Evolutionary conservation across 345 rosid genomes (phyloP).

Genomic region (Aquilaria sinensis): DNA sequence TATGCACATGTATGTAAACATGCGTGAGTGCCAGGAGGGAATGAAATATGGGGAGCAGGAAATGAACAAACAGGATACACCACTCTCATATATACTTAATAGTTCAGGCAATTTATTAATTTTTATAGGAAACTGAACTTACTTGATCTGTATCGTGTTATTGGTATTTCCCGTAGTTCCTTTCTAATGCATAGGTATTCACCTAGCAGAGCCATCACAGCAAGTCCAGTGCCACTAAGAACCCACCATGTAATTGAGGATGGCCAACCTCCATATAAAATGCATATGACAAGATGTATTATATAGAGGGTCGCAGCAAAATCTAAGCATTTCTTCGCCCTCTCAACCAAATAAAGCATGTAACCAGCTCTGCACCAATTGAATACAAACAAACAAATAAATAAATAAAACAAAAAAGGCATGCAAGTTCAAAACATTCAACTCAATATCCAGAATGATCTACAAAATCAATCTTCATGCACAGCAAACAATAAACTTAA

Average conservation of each 20-base stretch:
- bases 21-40: no score
- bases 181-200: conserved; percentile 79
- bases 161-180: conserved; percentile 70
- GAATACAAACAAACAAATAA: not conserved
- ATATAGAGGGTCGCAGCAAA: conserved; percentile 83
- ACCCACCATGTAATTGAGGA: conserved; percentile 94
- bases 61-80: no score
- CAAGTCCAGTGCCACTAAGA: conserved; percentile 72
- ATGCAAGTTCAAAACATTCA: not conserved
- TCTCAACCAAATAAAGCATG: conserved; percentile 82
- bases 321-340: conserved; percentile 88
- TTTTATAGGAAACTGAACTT: conserved; percentile 21
- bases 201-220: conserved; percentile 74
- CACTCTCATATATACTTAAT: no score
- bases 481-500: not conserved
- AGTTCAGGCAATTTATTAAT: no score
- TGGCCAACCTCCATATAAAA: conserved; percentile 96
- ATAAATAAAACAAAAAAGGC: not conserved
- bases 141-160: conserved; percentile 66
- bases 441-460: no score
- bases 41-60: no score
- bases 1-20: no score
- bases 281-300: conserved; percentile 75
- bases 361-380: conserved; percentile 58
- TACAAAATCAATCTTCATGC: not conserved